Conservation (phyloP, 1,139 yeast genomes). For the Candida mesenterica region DNA sequence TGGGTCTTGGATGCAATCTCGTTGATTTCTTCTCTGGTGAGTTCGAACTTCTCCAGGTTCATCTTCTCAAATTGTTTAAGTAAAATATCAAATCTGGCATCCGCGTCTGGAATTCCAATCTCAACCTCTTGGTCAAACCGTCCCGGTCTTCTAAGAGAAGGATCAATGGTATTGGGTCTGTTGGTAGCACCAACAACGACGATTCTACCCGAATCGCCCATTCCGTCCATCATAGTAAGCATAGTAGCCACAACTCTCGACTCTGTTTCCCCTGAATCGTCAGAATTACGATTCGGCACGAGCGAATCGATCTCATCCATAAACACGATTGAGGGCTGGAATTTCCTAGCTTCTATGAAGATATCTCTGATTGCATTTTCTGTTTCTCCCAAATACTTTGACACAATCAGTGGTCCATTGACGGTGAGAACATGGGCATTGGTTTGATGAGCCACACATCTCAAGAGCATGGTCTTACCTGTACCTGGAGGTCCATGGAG, state of each 20-base stretch:
- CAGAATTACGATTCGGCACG: conserved; percentile 78
- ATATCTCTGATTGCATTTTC: conserved; percentile 79
- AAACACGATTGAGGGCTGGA: conserved; percentile 82
- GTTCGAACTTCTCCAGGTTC: conserved; percentile 52
- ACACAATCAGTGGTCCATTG: conserved; percentile 88
- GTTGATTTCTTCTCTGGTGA: conserved; percentile 53
- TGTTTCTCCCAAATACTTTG: conserved; percentile 91
- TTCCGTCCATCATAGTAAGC: conserved; percentile 85
- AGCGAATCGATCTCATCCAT: conserved; percentile 92
- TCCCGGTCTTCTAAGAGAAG: conserved; percentile 57
- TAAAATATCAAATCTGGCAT: conserved; percentile 63
- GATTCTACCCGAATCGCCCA: conserved; percentile 66
- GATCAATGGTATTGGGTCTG: conserved; percentile 75
- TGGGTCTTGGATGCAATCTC: conserved; percentile 67
- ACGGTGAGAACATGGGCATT: conserved; percentile 82
- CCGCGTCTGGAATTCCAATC: conserved; percentile 74
- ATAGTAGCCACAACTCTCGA: conserved; percentile 87
- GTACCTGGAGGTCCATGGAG: conserved; percentile 98
- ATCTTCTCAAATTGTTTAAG: conserved; percentile 59
- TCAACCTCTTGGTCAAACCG: conserved; percentile 86
- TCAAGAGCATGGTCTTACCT: conserved; percentile 86
- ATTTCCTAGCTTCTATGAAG: conserved; percentile 78
- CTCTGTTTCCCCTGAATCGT: conserved; percentile 87
- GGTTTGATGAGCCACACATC: conserved; percentile 72
- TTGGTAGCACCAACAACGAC: conserved; percentile 83